Conservation (phyloP, 2,329 filamentous ascomycete species). For the Fusarium nematophilum region DNA sequence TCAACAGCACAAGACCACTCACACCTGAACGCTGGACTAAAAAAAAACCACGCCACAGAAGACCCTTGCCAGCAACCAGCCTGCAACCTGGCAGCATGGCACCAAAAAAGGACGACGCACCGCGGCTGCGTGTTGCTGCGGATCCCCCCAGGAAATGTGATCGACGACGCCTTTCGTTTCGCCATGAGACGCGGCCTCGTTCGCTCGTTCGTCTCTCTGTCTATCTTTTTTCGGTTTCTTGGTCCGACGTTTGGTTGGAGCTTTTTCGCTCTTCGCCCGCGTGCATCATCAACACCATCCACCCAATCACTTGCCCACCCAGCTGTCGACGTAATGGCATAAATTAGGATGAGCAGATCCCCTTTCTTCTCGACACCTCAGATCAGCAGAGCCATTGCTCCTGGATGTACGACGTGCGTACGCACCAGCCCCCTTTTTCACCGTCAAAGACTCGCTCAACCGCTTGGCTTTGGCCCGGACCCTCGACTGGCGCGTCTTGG, state of each 20-base stretch:
- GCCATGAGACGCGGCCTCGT: constrained; percentile 2
- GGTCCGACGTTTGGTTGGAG: constrained; percentile 25
- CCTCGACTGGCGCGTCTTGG: no score
- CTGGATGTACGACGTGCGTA: no score
- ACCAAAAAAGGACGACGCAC: constrained; percentile 2
- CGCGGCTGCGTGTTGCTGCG: neutral
- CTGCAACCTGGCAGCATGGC: neutral
- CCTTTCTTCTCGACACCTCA: constrained; percentile 18
- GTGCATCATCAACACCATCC: constrained; percentile 22
- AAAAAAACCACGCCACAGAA: constrained; percentile 21
- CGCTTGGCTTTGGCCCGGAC: constrained; percentile 10
- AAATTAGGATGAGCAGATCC: constrained; percentile 37
- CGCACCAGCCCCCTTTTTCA: constrained; percentile 20
- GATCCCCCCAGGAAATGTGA: constrained; percentile 31
- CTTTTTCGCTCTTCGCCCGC: constrained; percentile 3
- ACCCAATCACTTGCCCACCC: constrained; percentile 17
- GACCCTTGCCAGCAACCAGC: neutral
- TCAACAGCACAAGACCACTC: constrained; percentile 1
- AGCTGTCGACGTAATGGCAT: constrained; percentile 32
- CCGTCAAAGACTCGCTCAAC: constrained; percentile 10
- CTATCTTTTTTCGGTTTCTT: constrained; percentile 26
- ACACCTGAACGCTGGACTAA: constrained; percentile 7
- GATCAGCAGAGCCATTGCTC: constrained; percentile 12
- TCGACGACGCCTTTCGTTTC: constrained; percentile 27
- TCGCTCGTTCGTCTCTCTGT: constrained; percentile 9